Conservation (phyloP, 345 rosid species). For the Euphorbia lathyris region DNA sequence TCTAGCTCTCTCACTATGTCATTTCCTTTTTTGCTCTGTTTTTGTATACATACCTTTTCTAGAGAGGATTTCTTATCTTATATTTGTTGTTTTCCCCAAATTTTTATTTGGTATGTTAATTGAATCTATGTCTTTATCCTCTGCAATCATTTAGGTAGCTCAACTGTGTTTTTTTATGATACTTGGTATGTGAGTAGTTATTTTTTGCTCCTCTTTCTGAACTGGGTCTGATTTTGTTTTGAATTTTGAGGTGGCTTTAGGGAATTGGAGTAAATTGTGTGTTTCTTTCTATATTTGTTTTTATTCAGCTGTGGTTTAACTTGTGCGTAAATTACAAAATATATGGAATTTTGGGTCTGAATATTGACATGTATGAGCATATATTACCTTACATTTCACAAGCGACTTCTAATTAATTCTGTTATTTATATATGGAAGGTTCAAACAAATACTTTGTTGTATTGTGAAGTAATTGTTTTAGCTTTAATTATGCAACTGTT, state of each 20-base stretch:
- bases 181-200: not conserved
- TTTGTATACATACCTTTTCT: not conserved
- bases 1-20: not conserved
- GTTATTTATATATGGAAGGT: not conserved
- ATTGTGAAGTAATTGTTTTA: not conserved
- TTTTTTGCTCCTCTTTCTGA: slow-evolving; percentile 2
- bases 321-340: not conserved
- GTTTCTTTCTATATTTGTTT: not conserved
- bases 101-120: not conserved
- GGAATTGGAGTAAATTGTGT: not conserved
- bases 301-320: not conserved
- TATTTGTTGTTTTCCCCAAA: not conserved
- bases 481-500: not conserved
- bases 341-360: slow-evolving; percentile 1
- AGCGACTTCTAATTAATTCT: not conserved
- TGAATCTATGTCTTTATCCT: slow-evolving; percentile 5
- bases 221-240: slow-evolving; percentile 12
- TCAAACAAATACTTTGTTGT: not conserved
- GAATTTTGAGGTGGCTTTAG: slow-evolving; percentile 9
- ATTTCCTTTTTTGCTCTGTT: not conserved
- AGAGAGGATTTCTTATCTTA: not conserved
- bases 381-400: not conserved
- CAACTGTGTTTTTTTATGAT: not conserved
- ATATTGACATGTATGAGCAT: not conserved
- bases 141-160: not conserved